Evolutionary conservation across 108 stramenopile genomes (phyloP), one percentile per base, ranked within the genome.

Genomic region (Schizochytrium sp.): DNA sequence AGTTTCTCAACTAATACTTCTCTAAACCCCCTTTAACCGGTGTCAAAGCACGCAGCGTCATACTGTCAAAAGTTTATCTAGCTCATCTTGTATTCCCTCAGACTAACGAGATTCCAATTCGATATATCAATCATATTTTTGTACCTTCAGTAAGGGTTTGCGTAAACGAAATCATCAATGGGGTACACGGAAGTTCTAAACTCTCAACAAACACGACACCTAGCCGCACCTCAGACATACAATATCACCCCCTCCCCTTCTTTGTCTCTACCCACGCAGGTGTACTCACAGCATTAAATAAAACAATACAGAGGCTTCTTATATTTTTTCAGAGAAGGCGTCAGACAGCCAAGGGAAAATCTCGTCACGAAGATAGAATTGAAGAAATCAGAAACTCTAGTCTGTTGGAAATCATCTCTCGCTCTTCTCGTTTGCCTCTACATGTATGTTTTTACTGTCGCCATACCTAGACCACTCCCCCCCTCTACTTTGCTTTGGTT

Each of bases 91-190:
- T 28, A 28, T 28, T 28, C 64, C 64, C 64, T 69, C 64, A 28
- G 64, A 69, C 64, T 69, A 69, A 69, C 64, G 64, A 69, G 64
- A 69, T 69, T 69, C 64, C 64, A 69, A 15, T 69, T 69, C 64
- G 64, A 15, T 69, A 44, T 69, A 38, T 69, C 64, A 44, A 69
- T 69, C 64, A 69, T 69, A 44, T 69, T 69, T 69, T 44, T 69
- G 64, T 69, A 69, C 64, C 64, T 69, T 69, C 64, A 69, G 64
- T 44, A 69, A 69, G 64, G 64, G 64, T 69, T 69, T 69, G 64
- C 64, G 64, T 44, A 69, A 69, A 69, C 64, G 64, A 69, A 69
- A 69, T 69, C 64, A 44, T 69, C 64, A 69, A 44, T 10, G 64
- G 64, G 12, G 44, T 69, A 8, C 44, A 38, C 12, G 42, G 40